Base-by-base conservation (phyloP, 768 basidiomycete species). In the Dacryopinax spathularia region DNA sequence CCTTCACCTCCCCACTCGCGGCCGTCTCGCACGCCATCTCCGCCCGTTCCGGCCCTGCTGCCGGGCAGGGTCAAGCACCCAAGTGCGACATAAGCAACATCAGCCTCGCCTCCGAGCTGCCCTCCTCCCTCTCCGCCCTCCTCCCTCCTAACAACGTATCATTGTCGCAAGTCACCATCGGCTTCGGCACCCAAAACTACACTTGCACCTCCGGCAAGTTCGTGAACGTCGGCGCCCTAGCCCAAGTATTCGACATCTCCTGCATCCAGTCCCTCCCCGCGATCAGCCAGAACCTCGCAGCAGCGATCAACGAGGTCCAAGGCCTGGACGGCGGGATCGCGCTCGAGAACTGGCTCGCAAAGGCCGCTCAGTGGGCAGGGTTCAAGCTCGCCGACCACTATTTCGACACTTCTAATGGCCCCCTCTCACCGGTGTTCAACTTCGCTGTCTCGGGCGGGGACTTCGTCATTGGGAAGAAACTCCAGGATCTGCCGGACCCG, bases 241-340 rank as follows among this genome's bases (percentile, higher is more conserved):
- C 76, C 3, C 79, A 82, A 66, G 71, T 84, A 4, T 81, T 81
- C 70, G 84, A 85, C 68, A 74, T 78, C 34, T 82, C 82, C 0
- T 83, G 83, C 71, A 63, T 82, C 29, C 71, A 69, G 60, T 68
- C 18, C 61, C 71, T 1, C 70, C 69, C 5, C n/a, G 34, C 36
- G 67, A 65, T 27, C 64, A 69, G 37, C 48, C n/a, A 16, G 35
- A 61, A 0, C 37, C 60, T 16, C 34, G 60, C 27, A 60, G 67
- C 22, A 65, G 66, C 3, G 60, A 66, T 64, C 66, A 60, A 61
- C 44, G 48, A 60, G 29, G 27, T 25, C 37, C 5, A 29, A 29
- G 5, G 7, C 48, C 5, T 41, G 7, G 18, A 41, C 4, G 39
- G 39, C 39, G 39, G 18, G 39, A 18, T n/a, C n/a, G n/a, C 39